A percentile compares a stretch with the other conserved stretches of the same genome.
These are phyloP conservation scores for Crassisporium funariophilum DNA, from an alignment of 768 basidiomycete genomes.

Conservation along the genomic window DNA sequence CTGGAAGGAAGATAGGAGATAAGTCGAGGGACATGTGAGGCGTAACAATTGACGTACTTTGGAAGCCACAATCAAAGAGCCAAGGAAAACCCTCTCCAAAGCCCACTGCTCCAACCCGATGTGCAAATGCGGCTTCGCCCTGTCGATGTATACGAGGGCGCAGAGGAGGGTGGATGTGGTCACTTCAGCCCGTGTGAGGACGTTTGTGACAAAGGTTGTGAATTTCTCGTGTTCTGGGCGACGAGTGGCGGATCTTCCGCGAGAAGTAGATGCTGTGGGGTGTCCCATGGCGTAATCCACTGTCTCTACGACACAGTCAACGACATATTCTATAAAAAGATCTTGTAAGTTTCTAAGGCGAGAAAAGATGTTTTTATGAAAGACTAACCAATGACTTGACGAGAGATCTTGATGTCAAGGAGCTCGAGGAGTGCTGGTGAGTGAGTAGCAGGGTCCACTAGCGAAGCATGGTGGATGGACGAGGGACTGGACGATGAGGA, in stretches of 20 bases:
- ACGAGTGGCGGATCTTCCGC: constrained; percentile 49
- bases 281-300: constrained; percentile 80
- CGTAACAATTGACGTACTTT: constrained; percentile 53
- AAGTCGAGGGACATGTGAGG: constrained; percentile 8
- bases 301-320: constrained; percentile 69
- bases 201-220: constrained; percentile 63
- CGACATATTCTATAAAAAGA: constrained; percentile 57
- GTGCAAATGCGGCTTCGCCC: constrained; percentile 77
- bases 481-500: constrained; percentile 33
- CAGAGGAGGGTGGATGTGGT: constrained; percentile 68
- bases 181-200: constrained; percentile 74
- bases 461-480: constrained; percentile 45
- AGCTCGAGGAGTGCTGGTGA: constrained; percentile 70
- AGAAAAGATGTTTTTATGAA: neutral
- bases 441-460: constrained; percentile 66
- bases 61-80: constrained; percentile 84
- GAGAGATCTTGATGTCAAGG: constrained; percentile 62
- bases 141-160: constrained; percentile 74
- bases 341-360: constrained; percentile 3
- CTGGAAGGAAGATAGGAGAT: constrained; percentile 34
- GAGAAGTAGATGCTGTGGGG: constrained; percentile 51
- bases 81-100: constrained; percentile 87
- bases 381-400: constrained; percentile 64
- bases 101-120: constrained; percentile 87
- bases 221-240: constrained; percentile 59